Conservation (phyloP, 306 rosid species). For the Oemleria cerasiformis region DNA sequence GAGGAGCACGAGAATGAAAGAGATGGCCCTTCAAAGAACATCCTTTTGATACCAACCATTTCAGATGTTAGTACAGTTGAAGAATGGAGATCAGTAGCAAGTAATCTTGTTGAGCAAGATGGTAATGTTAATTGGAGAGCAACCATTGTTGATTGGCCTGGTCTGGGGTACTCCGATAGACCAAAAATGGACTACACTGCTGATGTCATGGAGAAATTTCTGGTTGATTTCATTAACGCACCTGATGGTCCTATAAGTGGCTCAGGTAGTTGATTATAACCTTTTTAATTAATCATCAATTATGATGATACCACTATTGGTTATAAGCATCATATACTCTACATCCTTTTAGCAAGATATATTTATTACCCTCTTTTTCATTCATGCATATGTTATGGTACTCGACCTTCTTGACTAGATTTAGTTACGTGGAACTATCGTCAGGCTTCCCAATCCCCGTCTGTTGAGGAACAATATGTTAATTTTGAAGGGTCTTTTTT, state of each 20-base stretch:
- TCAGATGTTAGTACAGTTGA: slow-evolving; percentile 97
- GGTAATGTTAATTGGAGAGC: slow-evolving; percentile 67
- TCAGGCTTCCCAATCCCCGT: slow-evolving; percentile 4
- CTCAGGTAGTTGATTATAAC: slow-evolving; percentile 46
- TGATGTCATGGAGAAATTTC: slow-evolving; percentile 74
- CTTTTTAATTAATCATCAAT: not conserved
- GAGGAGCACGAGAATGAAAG: slow-evolving; percentile 71
- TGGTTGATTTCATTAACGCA: slow-evolving; percentile 80
- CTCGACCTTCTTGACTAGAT: not conserved
- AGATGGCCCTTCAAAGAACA: slow-evolving; percentile 56
- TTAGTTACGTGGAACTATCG: not conserved
- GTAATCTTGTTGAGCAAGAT: slow-evolving; percentile 58
- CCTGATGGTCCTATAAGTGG: slow-evolving; percentile 61
- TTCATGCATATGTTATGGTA: slow-evolving; percentile 2
- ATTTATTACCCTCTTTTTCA: not conserved
- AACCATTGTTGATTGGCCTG: slow-evolving; percentile 96
- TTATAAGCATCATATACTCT: not conserved
- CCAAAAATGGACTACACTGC: slow-evolving; percentile 88
- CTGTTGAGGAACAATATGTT: not conserved
- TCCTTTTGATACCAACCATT: slow-evolving; percentile 86
- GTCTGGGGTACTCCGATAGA: slow-evolving; percentile 86
- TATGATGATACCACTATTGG: not conserved
- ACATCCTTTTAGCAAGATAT: not conserved
- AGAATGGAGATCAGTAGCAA: slow-evolving; percentile 91
- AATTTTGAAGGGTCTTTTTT: not conserved